phyloP scores from a whole-genome alignment of 163 green algal genomes.

The Prototheca wickerhamii region DNA sequence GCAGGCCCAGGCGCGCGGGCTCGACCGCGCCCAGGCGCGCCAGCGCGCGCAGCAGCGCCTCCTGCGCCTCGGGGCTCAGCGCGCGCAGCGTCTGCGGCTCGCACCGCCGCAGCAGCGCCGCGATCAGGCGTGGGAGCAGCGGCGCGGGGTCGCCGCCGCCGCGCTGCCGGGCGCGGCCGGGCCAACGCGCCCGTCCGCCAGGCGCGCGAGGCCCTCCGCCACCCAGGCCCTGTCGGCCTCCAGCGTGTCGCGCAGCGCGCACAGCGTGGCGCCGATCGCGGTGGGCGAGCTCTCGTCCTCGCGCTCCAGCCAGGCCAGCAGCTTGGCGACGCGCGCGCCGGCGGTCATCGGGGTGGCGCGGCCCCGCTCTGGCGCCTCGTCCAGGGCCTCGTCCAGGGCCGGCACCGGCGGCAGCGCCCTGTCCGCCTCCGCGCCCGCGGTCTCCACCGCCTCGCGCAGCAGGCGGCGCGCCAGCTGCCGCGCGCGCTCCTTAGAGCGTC shows the following conservation, averaged over 20 bases:
- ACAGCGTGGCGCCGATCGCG: slow-evolving; percentile 4
- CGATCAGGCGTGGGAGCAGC: slow-evolving; percentile 32
- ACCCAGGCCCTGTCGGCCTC: slow-evolving; percentile 35
- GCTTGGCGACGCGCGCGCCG: background rate
- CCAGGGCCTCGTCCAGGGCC: slow-evolving; percentile 36
- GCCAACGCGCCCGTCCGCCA: background rate
- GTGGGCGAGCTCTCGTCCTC: slow-evolving; percentile 15
- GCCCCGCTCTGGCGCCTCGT: slow-evolving; percentile 35
- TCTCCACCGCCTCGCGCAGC: background rate
- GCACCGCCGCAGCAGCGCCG: slow-evolving; percentile 37
- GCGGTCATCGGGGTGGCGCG: slow-evolving; percentile 13
- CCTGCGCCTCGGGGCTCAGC: slow-evolving; percentile 18
- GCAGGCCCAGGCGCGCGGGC: slow-evolving; percentile 39
- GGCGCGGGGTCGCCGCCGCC: background rate
- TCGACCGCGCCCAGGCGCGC: slow-evolving; percentile 42
- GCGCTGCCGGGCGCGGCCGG: background rate
- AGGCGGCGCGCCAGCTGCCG: background rate
- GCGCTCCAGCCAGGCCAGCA: slow-evolving; percentile 8
- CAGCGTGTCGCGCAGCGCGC: slow-evolving; percentile 49
- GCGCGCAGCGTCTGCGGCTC: slow-evolving; percentile 25
- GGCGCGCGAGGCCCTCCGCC: slow-evolving; percentile 25
- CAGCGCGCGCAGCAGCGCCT: slow-evolving; percentile 32
- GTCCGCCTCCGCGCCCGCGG: background rate
- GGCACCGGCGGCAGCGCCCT: slow-evolving; percentile 37
- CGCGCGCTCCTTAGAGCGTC: background rate